These are phyloP conservation scores for Rhizophora mangle DNA, from an alignment of 345 rosid species.

Conservation along the genomic window DNA sequence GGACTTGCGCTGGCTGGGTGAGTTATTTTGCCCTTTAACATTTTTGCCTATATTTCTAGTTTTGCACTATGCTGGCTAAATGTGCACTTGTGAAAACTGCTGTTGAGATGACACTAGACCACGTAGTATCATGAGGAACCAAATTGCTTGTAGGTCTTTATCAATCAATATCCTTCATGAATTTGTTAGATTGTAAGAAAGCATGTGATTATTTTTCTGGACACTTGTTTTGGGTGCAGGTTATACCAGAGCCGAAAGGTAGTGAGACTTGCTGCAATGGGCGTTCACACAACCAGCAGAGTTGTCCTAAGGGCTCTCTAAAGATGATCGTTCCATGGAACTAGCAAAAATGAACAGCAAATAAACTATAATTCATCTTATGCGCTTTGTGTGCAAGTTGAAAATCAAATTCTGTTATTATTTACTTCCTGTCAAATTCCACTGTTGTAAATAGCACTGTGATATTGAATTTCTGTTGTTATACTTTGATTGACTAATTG, in stretches of 20 bases:
- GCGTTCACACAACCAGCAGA: slow-evolving; percentile 65
- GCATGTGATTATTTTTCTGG: background rate
- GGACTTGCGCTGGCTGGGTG: slow-evolving; percentile 88
- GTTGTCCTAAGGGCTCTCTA: slow-evolving; percentile 60
- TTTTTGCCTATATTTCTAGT: background rate
- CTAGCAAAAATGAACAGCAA: slow-evolving; percentile 3
- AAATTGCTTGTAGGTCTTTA: background rate
- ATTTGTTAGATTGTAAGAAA: background rate
- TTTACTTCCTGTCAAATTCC: background rate
- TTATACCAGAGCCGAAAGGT: slow-evolving; percentile 58
- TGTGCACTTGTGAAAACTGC: background rate
- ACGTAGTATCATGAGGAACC: background rate
- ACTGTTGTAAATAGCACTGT: background rate
- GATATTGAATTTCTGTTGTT: no score
- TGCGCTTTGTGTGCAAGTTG: background rate
- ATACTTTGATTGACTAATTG: background rate
- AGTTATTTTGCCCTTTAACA: slow-evolving; percentile 7
- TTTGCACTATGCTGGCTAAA: background rate
- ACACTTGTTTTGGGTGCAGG: slow-evolving; percentile 36
- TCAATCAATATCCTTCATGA: background rate
- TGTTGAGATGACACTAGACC: background rate
- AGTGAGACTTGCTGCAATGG: slow-evolving; percentile 66
- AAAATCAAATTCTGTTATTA: background rate
- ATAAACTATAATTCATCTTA: background rate
- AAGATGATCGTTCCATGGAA: slow-evolving; percentile 20